Base-by-base conservation (phyloP, 1,139 yeast genomes). In the Hemisphaericaspora xylofermentans region DNA sequence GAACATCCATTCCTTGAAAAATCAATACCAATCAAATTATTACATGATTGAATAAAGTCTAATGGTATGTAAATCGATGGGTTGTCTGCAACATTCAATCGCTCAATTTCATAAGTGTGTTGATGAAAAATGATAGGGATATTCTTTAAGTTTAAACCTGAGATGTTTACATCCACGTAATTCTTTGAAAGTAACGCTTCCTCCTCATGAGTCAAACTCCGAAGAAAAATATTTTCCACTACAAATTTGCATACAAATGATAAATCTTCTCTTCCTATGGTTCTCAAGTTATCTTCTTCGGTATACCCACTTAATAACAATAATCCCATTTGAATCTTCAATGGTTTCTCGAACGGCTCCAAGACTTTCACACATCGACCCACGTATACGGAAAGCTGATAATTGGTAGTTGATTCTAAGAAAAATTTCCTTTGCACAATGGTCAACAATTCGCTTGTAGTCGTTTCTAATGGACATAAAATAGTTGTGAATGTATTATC, bases 171-270 rank as follows among this genome's bases (percentile, higher is more conserved):
- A 57, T 84, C 82, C 13, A 84, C 82, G 48, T 84, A 83, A 58
- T 85, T 84, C 47, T 79, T 78, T 32, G 82, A 71, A 44, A 84
- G 67, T 49, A 76, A 63, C 13, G 77, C 76, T 52, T 86, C 93
- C 55, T 84, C 88, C 37, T 78, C 81, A 15, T 77, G 80, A 10
- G 85, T 75, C 43, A 87, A 73, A 45, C 82, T 84, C 40, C 89
- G 76, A 38, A 88, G 72, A 25, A 81, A 79, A 35, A 84, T 82
- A 39, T 80, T 83, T 53, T 84, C 88, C 42, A 89, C 80, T 32
- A 84, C 83, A 60, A 93, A 88, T 50, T 91, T 88, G 61, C 94
- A 88, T 33, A 94, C 70, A 56, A 83, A 89, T 37, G 94, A 84
- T 46, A 93, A 66, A 61, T 93, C 98, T 44, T 88, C 95, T 44